Evolutionary conservation across 2,329 filamentous ascomycete species (phyloP), one percentile per base, ranked within the genome.

Genomic region (Alternaria sp.): DNA sequence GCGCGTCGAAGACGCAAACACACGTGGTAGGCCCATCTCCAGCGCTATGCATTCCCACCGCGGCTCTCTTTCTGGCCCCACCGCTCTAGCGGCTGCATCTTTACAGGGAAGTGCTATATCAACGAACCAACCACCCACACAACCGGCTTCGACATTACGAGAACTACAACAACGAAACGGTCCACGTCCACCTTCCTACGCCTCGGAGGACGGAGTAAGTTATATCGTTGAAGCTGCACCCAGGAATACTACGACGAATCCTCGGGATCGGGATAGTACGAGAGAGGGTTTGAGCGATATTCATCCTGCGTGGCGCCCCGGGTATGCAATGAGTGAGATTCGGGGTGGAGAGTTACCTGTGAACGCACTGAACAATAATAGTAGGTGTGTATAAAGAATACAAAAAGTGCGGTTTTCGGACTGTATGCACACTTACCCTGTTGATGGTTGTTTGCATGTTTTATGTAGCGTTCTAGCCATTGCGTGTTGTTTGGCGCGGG

Each of bases 201-300:
- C 84, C 4, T 91, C 89, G 0, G 90, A 94, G 9, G 88, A 93
- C 67, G 90, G 90, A 0, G 84, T 92, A 5, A 83, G 84, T 28
- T 93, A 93, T 71, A 85, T 91, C 13, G 81, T 92, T 5, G 87
- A 91, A 65, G 88, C 87, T 0, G 83, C 83, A 55, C 87, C 72
- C 8, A 29, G 73, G 26, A 67, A 58, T n/a, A 62, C 64, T n/a
- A 62, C 64, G 1, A 66, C 62, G 2, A 68, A 51, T 9, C 36
- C 39, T 8, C 10, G 17, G 17, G 17, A 17, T 17, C 13, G 17
- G 50, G n/a, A 14, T 42, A 42, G 17, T 11, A 67, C 9, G 60
- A 65, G 37, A 67, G 60, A 29, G 53, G 70, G 71, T 1, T 60
- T 73, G 2, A 75, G 72, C 48, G 75, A 76, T 52, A 71, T 78